Evolutionary conservation across 805 yeast species (phyloP).

Genomic region (Candida gorgasii): DNA sequence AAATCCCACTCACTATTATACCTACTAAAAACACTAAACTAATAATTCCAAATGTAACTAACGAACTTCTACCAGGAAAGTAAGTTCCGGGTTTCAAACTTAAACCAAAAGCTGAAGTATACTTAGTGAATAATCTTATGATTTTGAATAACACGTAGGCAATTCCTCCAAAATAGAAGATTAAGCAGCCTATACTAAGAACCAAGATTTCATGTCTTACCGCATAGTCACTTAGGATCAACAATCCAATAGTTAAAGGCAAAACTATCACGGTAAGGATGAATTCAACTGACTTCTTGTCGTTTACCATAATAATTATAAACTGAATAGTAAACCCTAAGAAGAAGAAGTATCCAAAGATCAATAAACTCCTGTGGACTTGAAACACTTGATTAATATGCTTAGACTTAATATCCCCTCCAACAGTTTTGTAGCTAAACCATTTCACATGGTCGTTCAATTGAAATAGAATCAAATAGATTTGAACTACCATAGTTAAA

Average conservation of each 20-base stretch:
- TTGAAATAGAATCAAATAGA: constrained; percentile 27
- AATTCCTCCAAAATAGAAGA: constrained; percentile 38
- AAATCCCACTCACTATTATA: constrained; percentile 27
- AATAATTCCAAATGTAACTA: constrained; percentile 46
- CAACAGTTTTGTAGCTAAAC: constrained; percentile 49
- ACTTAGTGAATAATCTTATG: constrained; percentile 45
- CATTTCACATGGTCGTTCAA: constrained; percentile 45
- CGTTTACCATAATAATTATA: constrained; percentile 43
- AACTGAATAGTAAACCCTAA: constrained; percentile 52
- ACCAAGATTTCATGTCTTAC: constrained; percentile 33
- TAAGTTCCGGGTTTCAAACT: constrained; percentile 32
- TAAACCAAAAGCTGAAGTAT: constrained; percentile 34
- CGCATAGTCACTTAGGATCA: constrained; percentile 37
- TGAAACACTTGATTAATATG: constrained; percentile 39
- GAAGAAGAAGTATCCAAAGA: constrained; percentile 42
- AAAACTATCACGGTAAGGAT: constrained; percentile 47
- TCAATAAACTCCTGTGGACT: constrained; percentile 32
- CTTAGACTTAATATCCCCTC: constrained; percentile 45
- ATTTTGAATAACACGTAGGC: constrained; percentile 50
- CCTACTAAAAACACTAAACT: constrained; percentile 38
- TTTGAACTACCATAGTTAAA: constrained; percentile 32
- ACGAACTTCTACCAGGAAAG: constrained; percentile 47
- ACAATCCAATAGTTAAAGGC: constrained; percentile 42
- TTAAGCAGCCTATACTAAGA: constrained; percentile 28
- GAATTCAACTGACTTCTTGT: constrained; percentile 41